Percentiles rank a stretch among this genome's conserved stretches.
Conservation (phyloP, 768 basidiomycete species). For the Boletus patriciae region DNA sequence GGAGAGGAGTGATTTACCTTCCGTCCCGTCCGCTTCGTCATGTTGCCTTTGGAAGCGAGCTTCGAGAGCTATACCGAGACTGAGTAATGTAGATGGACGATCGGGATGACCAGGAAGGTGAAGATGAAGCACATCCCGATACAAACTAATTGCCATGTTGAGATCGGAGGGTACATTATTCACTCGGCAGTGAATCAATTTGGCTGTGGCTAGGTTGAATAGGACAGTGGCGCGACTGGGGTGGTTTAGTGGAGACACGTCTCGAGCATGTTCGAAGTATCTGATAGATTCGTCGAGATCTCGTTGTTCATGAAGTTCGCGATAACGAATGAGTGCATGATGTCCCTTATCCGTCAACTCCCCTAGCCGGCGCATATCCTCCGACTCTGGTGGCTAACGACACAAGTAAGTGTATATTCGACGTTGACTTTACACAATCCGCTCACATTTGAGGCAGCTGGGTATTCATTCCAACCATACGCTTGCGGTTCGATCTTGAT, state of each 20-base stretch:
- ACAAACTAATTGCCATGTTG: neutral
- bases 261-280: conserved; percentile 11
- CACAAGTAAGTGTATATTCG: neutral
- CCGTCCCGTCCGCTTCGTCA: conserved; percentile 2
- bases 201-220: conserved; percentile 7
- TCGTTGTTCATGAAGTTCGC: neutral
- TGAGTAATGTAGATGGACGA: neutral
- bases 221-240: conserved; percentile 11
- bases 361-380: neutral
- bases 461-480: neutral
- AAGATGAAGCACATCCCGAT: neutral
- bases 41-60: conserved; percentile 7
- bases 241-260: conserved; percentile 11
- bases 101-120: conserved; percentile 7
- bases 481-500: neutral
- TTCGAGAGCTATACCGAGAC: conserved; percentile 3
- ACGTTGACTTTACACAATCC: neutral
- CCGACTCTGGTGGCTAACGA: neutral
- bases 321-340: neutral
- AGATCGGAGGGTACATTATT: neutral
- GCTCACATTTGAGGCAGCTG: neutral
- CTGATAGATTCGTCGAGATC: conserved; percentile 24
- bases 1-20: conserved; percentile 1
- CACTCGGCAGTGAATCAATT: neutral
- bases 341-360: neutral